phyloP scores from a whole-genome alignment of 768 basidiomycete genomes.

The Boletus rubescentipes region DNA sequence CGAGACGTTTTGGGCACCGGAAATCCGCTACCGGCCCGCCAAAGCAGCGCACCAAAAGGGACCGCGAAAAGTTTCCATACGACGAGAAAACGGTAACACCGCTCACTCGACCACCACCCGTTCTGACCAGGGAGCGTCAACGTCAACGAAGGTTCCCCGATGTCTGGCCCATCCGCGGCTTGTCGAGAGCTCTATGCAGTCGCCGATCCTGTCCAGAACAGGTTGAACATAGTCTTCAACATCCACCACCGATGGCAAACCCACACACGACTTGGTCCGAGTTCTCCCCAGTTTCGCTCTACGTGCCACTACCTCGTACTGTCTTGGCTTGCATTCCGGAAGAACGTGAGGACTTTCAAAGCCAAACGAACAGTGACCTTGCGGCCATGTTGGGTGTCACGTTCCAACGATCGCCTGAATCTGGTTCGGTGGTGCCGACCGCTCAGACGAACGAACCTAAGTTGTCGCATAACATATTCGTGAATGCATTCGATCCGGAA shows the following conservation, averaged over 20 bases:
- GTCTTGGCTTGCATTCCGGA: conserved; percentile 30
- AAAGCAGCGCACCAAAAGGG: background rate
- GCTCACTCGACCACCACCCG: conserved; percentile 15
- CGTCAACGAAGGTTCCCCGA: conserved; percentile 15
- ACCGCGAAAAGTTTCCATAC: conserved; percentile 6
- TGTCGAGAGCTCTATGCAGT: conserved; percentile 14
- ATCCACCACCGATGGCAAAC: background rate
- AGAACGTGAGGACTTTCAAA: conserved; percentile 27
- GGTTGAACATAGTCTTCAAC: background rate
- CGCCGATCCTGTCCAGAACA: conserved; percentile 7
- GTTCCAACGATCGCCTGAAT: conserved; percentile 13
- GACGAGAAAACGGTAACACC: conserved; percentile 15
- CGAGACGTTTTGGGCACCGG: conserved; percentile 1
- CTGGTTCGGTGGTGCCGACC: background rate
- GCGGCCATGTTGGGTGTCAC: conserved; percentile 10
- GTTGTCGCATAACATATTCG: background rate
- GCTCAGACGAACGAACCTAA: background rate
- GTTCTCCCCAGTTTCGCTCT: conserved; percentile 23
- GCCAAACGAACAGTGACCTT: conserved; percentile 18
- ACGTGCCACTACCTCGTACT: conserved; percentile 19
- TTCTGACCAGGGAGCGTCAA: conserved; percentile 10
- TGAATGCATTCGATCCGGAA: background rate
- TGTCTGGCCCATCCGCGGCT: conserved; percentile 22
- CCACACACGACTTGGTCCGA: conserved; percentile 33
- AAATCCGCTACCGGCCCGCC: background rate